Base-by-base conservation (phyloP, 108 stramenopile species). In the Cyclotella sp. region DNA sequence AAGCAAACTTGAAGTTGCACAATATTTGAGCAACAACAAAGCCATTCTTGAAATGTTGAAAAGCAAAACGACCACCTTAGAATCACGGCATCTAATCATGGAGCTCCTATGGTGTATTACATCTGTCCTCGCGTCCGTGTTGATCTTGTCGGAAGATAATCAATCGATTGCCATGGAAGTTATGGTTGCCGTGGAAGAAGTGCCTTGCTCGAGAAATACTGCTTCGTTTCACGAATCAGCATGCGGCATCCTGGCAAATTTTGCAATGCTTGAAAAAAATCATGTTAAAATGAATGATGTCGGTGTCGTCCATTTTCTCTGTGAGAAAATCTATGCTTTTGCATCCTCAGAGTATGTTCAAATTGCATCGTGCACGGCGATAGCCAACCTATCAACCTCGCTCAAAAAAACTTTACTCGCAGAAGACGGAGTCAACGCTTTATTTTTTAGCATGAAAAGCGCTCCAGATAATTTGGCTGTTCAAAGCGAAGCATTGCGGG, bases 321-420 rank as follows among this genome's bases (percentile, higher is more conserved):
- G 64, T 9, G 46, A 75, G 26, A 49, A 49, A 15, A 52, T 75
- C n/a, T 26, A 57, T 55, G 44, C 43, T 18, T 55, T 62, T 19
- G 21, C 18, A 30, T 49, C 22, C 18, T 75, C 65, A 0, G 63
- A 57, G 47, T 63, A 65, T 19, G 53, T 75, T n/a, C 12, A 14
- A 3, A 40, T 22, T 3, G 64, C 42, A 29, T 46, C 47, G 18
- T 75, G 74, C 30, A 66, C 64, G n/a, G 64, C 74, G 14, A 18
- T 75, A 29, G 74, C 74, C 14, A 75, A 75, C 45, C 63, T 75
- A 14, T 57, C 64, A 16, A 52, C 61, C 16, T 65, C 74, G 39
- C 26, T 51, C 24, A 75, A 64, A 66, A 19, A 24, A 24, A 41
- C 0, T 24, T 63, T 74, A 10, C 16, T 52, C 24, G 27, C 63